Conservation (phyloP, 2,329 filamentous ascomycete genomes). For the Aspergillus tamarii region DNA sequence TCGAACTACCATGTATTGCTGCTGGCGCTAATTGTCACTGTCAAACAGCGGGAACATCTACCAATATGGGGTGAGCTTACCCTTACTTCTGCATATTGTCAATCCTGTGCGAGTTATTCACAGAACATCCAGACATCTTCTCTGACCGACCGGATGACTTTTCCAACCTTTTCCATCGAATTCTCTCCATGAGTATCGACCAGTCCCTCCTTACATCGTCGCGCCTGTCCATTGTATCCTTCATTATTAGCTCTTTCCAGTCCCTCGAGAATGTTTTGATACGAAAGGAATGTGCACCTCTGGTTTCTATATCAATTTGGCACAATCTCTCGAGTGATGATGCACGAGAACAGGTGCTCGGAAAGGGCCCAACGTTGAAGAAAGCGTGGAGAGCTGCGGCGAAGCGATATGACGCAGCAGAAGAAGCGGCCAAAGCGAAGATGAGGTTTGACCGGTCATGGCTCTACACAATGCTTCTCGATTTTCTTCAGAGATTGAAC, state of each 20-base stretch:
- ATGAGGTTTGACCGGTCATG: slow-evolving; percentile 91
- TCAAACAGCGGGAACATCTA: slow-evolving; percentile 84
- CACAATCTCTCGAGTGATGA: slow-evolving; percentile 83
- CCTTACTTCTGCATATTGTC: background rate
- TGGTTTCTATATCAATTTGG: slow-evolving; percentile 95
- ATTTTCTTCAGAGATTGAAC: slow-evolving; percentile 79
- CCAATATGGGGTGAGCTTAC: slow-evolving; percentile 76
- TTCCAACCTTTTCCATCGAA: slow-evolving; percentile 83
- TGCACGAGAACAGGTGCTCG: slow-evolving; percentile 72
- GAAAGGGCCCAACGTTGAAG: slow-evolving; percentile 72
- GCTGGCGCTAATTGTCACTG: slow-evolving; percentile 81
- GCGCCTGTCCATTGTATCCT: slow-evolving; percentile 81
- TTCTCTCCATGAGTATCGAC: slow-evolving; percentile 84
- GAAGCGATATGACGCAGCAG: slow-evolving; percentile 85
- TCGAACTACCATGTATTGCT: slow-evolving; percentile 92
- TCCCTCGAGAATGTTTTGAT: slow-evolving; percentile 87
- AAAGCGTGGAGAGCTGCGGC: slow-evolving; percentile 88
- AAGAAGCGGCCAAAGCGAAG: slow-evolving; percentile 75
- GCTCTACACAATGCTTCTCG: slow-evolving; percentile 83
- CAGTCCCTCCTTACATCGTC: slow-evolving; percentile 66
- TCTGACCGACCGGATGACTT: slow-evolving; percentile 77
- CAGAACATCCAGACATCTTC: slow-evolving; percentile 65
- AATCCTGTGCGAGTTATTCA: slow-evolving; percentile 33
- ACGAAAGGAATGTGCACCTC: slow-evolving; percentile 91
- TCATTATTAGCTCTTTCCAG: slow-evolving; percentile 90